Evolutionary conservation across 2,329 filamentous ascomycete species (phyloP).

Genomic region (Hymenoscyphus linearis): DNA sequence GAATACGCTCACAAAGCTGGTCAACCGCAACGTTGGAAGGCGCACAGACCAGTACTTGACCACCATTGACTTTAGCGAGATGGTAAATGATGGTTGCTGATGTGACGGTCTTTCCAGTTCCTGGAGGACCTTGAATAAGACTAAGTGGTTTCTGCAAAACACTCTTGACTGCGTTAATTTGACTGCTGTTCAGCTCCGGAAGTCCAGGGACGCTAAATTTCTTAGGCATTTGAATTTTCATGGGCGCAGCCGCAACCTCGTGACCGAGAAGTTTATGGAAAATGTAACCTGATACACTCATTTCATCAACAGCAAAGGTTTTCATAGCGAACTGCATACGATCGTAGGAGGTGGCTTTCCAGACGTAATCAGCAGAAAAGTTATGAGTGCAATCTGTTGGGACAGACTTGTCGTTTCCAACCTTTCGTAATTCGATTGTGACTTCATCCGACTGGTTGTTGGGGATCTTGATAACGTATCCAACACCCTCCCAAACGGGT

Average conservation of each 20-base stretch:
- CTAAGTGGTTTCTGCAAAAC: conserved; percentile 91
- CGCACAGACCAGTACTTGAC: conserved; percentile 92
- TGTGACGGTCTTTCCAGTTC: conserved; percentile 97
- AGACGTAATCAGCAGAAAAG: conserved; percentile 97
- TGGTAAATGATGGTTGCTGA: conserved; percentile 99
- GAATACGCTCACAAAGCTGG: conserved; percentile 94
- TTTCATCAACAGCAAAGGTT: conserved; percentile 94
- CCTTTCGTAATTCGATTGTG: conserved; percentile 87
- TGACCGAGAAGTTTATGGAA: conserved; percentile 96
- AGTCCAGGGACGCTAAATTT: conserved; percentile 95
- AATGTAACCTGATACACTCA: conserved; percentile 97
- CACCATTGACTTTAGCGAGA: conserved; percentile 88
- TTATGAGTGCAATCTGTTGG: conserved; percentile 96
- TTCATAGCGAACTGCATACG: conserved; percentile 99
- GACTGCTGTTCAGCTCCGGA: conserved; percentile 90
- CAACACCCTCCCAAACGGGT: conserved; percentile 91
- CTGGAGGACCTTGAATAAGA: conserved; percentile 92
- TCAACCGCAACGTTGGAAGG: conserved; percentile 98
- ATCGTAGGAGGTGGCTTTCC: conserved; percentile 98
- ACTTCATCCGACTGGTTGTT: conserved; percentile 99
- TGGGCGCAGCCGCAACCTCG: conserved; percentile 87
- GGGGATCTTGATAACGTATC: conserved; percentile 98
- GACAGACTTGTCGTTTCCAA: conserved; percentile 91
- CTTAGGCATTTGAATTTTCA: conserved; percentile 93
- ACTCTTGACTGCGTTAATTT: conserved; percentile 93